These are phyloP conservation scores for Cocos nucifera DNA, from an alignment of 176 grass and related monocot genomes.

Conservation along the genomic window DNA sequence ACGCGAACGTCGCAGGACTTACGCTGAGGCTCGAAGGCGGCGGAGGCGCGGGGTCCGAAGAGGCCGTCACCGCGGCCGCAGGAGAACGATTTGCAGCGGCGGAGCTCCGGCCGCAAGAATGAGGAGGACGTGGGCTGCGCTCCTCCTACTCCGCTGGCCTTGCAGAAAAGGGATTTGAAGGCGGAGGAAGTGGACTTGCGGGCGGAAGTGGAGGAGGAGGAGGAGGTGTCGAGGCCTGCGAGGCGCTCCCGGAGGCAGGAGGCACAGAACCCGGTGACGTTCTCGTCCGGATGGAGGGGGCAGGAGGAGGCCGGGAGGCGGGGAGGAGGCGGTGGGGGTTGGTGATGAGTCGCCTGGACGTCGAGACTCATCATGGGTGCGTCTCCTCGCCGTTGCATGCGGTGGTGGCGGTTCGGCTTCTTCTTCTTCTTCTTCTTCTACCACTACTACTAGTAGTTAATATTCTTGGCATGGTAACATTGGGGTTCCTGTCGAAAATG, in stretches of 20 bases:
- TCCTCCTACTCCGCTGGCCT: slow-evolving; percentile 23
- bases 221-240: slow-evolving; percentile 60
- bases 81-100: slow-evolving; percentile 80
- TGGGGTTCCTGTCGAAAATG: not conserved
- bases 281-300: slow-evolving; percentile 80
- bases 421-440: too few species aligned
- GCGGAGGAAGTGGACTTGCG: slow-evolving; percentile 77
- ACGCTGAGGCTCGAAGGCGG: slow-evolving; percentile 65
- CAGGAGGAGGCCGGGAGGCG: slow-evolving; percentile 46
- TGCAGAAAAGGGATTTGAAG: slow-evolving; percentile 60
- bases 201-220: slow-evolving; percentile 31
- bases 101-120: slow-evolving; percentile 39
- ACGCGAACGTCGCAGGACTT: slow-evolving; percentile 76
- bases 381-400: too few species aligned
- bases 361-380: slow-evolving; percentile 1
- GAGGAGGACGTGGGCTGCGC: slow-evolving; percentile 21
- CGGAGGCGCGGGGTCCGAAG: not conserved
- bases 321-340: slow-evolving; percentile 34
- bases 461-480: slow-evolving; percentile 7
- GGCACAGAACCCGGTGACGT: slow-evolving; percentile 77
- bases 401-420: too few species aligned
- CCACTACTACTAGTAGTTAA: not conserved
- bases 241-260: slow-evolving; percentile 93
- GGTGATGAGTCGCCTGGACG: slow-evolving; percentile 20
- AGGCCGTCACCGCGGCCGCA: slow-evolving; percentile 41